Base-by-base conservation (phyloP, 495 filamentous ascomycete species). In the Penicillium canescens region DNA sequence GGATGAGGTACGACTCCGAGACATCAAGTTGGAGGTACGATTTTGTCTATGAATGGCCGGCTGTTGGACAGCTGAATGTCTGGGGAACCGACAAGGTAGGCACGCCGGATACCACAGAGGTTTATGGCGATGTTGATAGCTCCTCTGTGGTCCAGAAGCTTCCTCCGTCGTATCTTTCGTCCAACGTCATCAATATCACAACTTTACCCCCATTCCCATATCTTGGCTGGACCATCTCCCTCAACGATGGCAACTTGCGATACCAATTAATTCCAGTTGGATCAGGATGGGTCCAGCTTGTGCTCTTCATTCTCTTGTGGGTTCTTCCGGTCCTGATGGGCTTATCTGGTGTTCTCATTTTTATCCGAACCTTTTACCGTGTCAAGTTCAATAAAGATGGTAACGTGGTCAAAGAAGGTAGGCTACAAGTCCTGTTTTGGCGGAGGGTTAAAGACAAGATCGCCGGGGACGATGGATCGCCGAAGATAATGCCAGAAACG, bases 31-130 rank as follows among this genome's bases (percentile, higher is more conserved):
- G 79, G 79, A 60, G 68, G 16, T 79, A 72, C 50, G 63, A 80
- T 39, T 73, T 82, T 37, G 78, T 81, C 70, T 65, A 69, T 20
- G 79, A 82, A 57, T 81, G 73, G 73, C 79, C 79, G 4, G 61
- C 67, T 10, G 49, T 72, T 9, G 75, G 77, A 24, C 74, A 75
- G 50, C 53, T 81, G 42, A 81, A 75, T 54, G 68, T 66, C 14
- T 81, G 78, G 79, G 79, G 79, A 21, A 66, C 75, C 33, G 72
- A 78, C 42, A 52, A 63, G 11, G 67, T 73, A 40, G 77, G 77
- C 13, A 53, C 70, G 34, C 77, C 79, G 2, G 79, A 82, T 49
- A 65, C 68, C 20, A 73, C 78, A 3, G 62, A 67, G 41, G 64
- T 79, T 0, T 78, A 73, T 50, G 79, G 79, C 8, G 79, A 82